A percentile compares a stretch with the other conserved stretches of the same genome.
These are phyloP conservation scores for Chaetoceros muelleri DNA, from an alignment of 108 stramenopile species.

Conservation along the genomic window DNA sequence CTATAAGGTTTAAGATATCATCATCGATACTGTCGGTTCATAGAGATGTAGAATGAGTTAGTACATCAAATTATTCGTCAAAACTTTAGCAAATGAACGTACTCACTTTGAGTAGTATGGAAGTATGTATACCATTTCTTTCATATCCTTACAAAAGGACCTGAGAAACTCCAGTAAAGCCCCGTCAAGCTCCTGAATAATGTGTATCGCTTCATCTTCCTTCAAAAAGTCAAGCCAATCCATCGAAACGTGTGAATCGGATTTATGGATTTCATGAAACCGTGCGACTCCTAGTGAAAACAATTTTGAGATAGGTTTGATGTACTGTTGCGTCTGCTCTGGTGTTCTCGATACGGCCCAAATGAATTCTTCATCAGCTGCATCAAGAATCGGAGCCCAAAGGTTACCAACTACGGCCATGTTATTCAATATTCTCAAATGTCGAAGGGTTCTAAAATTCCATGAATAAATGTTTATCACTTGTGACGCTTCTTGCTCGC, in stretches of 20 bases:
- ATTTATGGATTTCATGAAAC: conserved; percentile 46
- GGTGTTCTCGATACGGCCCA: conserved; percentile 51
- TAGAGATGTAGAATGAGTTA: too few species aligned
- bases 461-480: conserved; percentile 65
- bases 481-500: conserved; percentile 39
- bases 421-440: conserved; percentile 70
- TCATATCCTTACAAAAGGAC: conserved; percentile 64
- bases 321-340: conserved; percentile 45
- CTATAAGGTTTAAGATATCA: conserved; percentile 76
- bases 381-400: conserved; percentile 76
- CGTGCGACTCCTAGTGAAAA: conserved; percentile 79
- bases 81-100: neutral
- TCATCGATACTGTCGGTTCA: conserved; percentile 72
- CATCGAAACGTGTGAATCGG: conserved; percentile 36
- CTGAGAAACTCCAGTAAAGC: conserved; percentile 58
- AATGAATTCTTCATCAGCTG: conserved; percentile 68
- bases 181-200: conserved; percentile 76
- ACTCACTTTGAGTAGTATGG: conserved; percentile 80
- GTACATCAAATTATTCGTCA: neutral
- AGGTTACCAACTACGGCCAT: conserved; percentile 62
- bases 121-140: conserved; percentile 57
- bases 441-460: conserved; percentile 42
- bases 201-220: conserved; percentile 57
- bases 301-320: conserved; percentile 53
- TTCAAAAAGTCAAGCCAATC: conserved; percentile 79